These are phyloP conservation scores for Lyophyllum atratum DNA, from an alignment of 768 basidiomycete genomes.

Conservation along the genomic window DNA sequence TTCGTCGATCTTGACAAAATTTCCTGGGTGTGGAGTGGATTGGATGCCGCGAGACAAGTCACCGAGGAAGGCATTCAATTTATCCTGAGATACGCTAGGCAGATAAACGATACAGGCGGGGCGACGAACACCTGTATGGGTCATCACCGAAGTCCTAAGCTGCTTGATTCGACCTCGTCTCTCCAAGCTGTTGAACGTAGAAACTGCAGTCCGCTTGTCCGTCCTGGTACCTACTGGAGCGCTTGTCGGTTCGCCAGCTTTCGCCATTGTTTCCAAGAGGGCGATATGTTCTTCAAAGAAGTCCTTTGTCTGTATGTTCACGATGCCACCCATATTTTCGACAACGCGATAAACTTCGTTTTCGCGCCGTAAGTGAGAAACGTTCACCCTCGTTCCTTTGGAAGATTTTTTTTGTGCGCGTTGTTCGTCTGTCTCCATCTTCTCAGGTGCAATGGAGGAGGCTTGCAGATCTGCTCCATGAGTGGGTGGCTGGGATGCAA, in stretches of 20 bases:
- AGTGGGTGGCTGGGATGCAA: neutral
- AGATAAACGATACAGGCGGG: constrained; percentile 68
- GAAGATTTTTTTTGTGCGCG: neutral
- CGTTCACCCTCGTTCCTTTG: constrained; percentile 51
- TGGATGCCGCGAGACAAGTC: constrained; percentile 46
- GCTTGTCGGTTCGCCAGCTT: constrained; percentile 69
- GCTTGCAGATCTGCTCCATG: neutral
- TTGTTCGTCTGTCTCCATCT: constrained; percentile 1
- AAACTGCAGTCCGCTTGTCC: constrained; percentile 71
- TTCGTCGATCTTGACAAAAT: constrained; percentile 54
- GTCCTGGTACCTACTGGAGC: constrained; percentile 66
- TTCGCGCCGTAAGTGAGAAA: constrained; percentile 78
- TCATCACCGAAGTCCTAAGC: constrained; percentile 63
- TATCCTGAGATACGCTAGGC: constrained; percentile 53
- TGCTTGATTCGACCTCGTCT: constrained; percentile 68
- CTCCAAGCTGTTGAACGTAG: constrained; percentile 63
- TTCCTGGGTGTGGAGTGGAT: constrained; percentile 31
- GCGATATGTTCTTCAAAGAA: constrained; percentile 67
- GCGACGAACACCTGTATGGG: constrained; percentile 58
- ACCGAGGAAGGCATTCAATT: constrained; percentile 59
- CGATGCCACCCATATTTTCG: constrained; percentile 66
- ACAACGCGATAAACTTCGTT: constrained; percentile 74
- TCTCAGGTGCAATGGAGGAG: neutral
- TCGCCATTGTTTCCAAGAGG: constrained; percentile 57
- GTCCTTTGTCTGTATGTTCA: constrained; percentile 66